Percentiles rank a stretch among this genome's conserved stretches.
These are phyloP conservation scores for Gracilaria caudata DNA, from an alignment of 23 red algal genomes.

Conservation along the genomic window DNA sequence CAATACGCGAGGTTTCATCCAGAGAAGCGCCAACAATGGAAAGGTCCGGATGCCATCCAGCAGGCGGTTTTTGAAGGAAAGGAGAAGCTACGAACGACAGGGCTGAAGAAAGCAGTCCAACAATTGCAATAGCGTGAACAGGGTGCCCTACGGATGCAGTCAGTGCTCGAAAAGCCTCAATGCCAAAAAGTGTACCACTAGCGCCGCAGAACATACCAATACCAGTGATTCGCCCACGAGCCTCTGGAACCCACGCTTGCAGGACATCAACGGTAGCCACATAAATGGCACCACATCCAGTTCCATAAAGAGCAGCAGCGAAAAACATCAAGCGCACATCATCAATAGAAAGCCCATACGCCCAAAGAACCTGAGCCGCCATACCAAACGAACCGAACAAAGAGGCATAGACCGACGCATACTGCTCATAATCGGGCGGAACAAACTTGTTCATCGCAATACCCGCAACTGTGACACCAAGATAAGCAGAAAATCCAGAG, in stretches of 20 bases:
- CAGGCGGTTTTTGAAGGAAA: neutral
- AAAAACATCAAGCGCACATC: neutral
- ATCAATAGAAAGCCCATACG: neutral
- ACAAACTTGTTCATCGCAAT: constrained; percentile 34
- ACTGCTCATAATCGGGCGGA: neutral
- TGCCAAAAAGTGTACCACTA: constrained; percentile 31
- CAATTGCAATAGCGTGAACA: neutral
- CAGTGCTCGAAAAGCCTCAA: constrained; percentile 1
- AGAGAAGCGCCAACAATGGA: neutral
- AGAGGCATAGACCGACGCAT: constrained; percentile 11
- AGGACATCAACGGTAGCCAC: constrained; percentile 49
- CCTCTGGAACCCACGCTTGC: constrained; percentile 49
- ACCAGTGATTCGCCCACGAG: constrained; percentile 23
- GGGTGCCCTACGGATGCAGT: neutral
- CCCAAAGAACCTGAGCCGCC: constrained; percentile 14
- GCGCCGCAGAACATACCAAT: constrained; percentile 50
- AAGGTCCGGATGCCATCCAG: constrained; percentile 5
- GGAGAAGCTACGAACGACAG: neutral
- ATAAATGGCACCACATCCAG: constrained; percentile 40
- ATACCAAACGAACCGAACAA: constrained; percentile 5
- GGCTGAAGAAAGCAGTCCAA: neutral
- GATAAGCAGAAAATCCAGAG: constrained; percentile 21
- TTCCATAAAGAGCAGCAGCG: constrained; percentile 1
- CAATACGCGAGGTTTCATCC: no score
- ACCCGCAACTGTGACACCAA: constrained; percentile 40